Evolutionary conservation across 78 protist genomes (phyloP).

Genomic region (Dictyostelium brefeldianum): DNA sequence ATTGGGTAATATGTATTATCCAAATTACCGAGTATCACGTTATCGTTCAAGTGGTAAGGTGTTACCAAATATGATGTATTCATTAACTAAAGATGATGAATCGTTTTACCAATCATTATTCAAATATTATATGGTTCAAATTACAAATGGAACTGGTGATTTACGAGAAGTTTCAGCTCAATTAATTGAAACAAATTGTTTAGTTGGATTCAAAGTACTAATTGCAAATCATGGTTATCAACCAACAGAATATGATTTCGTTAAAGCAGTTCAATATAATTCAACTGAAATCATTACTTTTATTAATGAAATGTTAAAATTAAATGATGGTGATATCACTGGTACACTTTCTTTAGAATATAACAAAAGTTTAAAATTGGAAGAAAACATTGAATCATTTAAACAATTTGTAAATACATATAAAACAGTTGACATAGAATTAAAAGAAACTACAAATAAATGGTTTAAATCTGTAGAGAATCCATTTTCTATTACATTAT

Average conservation of each 20-base stretch:
- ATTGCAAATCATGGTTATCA: not conserved
- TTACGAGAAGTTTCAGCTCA: not conserved
- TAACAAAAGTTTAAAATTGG: no score
- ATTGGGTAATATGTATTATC: no score
- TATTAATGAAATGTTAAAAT: no score
- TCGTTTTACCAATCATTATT: not conserved
- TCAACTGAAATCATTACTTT: not conserved
- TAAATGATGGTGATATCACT: no score
- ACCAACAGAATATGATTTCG: not conserved
- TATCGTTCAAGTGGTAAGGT: no score
- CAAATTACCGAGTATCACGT: no score
- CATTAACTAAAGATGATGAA: not conserved
- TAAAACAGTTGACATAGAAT: no score
- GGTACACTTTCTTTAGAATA: no score
- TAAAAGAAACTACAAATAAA: no score
- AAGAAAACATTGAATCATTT: not conserved
- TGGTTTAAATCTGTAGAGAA: no score
- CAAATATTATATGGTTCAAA: not conserved
- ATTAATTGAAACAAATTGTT: not conserved
- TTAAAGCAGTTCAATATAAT: not conserved
- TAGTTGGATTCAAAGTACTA: not conserved
- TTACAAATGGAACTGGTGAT: not conserved
- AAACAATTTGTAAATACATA: not conserved
- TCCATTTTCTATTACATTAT: not conserved
- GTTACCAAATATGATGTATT: no score